Evolutionary conservation across 164 flowering plant species (phyloP).

Genomic region (Protea cynaroides): DNA sequence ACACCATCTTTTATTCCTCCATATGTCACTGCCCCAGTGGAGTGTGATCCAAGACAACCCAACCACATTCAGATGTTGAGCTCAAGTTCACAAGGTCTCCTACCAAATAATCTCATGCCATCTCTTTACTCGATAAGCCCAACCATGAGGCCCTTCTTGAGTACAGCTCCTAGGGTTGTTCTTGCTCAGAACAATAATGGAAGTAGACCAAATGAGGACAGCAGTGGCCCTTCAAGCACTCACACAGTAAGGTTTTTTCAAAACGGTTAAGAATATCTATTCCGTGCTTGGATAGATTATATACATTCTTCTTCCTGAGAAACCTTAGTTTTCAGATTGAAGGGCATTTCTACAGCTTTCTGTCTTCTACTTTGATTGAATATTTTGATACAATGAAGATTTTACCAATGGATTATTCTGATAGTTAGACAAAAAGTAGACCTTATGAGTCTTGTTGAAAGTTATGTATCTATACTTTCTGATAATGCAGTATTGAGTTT

Average conservation of each 20-base stretch:
- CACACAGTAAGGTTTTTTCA: constrained; percentile 3
- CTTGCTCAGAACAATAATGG: constrained; percentile 21
- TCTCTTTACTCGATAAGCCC: constrained; percentile 24
- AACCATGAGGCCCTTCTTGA: constrained; percentile 34
- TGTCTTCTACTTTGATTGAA: too few relatives aligned
- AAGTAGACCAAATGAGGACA: constrained; percentile 12
- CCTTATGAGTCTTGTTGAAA: neutral
- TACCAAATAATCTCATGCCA: constrained; percentile 26
- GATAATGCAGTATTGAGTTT: neutral
- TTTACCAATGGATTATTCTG: neutral
- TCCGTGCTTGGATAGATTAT: constrained; percentile 1
- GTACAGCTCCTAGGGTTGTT: constrained; percentile 17
- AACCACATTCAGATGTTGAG: constrained; percentile 46
- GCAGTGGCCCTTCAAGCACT: constrained; percentile 9
- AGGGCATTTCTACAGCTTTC: too few relatives aligned
- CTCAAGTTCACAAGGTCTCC: constrained; percentile 27
- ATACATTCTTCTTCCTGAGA: neutral
- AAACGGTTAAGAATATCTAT: neutral
- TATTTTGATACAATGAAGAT: too few relatives aligned
- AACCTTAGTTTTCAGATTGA: neutral
- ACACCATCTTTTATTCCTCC: constrained; percentile 39
- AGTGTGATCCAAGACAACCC: constrained; percentile 38
- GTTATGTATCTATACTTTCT: neutral
- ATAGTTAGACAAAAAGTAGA: neutral
- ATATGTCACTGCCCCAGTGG: constrained; percentile 16